Evolutionary conservation across 495 filamentous ascomycete species (phyloP), one percentile per base, ranked within the genome.

Genomic region (Penicillium alfredii): DNA sequence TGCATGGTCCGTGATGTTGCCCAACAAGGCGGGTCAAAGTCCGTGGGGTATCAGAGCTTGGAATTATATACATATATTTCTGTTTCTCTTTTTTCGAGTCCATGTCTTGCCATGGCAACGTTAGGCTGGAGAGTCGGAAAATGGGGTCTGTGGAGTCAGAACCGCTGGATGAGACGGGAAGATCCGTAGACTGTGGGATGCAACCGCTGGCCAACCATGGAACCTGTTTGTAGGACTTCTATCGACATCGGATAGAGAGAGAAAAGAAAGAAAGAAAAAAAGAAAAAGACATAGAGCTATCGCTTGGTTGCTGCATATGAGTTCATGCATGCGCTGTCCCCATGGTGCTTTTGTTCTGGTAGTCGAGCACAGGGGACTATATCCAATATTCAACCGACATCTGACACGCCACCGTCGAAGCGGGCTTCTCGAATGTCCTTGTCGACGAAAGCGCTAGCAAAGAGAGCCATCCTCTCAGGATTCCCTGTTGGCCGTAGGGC

Each of bases 61-160:
- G 26, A 19, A 19, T 8, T 25, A 4, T 10, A 24, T 26, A 11
- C 23, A 11, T n/a, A n/a, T n/a, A n/a, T n/a, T n/a, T n/a, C n/a
- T n/a, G 5, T 25, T 25, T 25, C 23, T 25, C 3, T 25, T 4
- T 25, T 0, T 8, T 25, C 8, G 3, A n/a, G n/a, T n/a, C n/a
- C n/a, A n/a, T n/a, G n/a, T 33, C 33, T 53, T 53, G 53, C 49
- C 46, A 56, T 56, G 46, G 53, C 53, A 56, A 56, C 53, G 39
- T 34, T 25, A 26, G 13, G 23, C 15, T 47, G 33, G 45, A 42
- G 23, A 30, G 25, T 13, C 12, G 21, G n/a, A 32, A 30, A 36
- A 19, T 31, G 36, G 42, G 40, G 40, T 43, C 42, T 29, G 53
- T 55, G 53, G 53, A 49, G 53, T 48, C 40, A 26, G 50, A 55